Conservation (phyloP, 192 early-diverging fungal species). For the Backusella australiensis region DNA sequence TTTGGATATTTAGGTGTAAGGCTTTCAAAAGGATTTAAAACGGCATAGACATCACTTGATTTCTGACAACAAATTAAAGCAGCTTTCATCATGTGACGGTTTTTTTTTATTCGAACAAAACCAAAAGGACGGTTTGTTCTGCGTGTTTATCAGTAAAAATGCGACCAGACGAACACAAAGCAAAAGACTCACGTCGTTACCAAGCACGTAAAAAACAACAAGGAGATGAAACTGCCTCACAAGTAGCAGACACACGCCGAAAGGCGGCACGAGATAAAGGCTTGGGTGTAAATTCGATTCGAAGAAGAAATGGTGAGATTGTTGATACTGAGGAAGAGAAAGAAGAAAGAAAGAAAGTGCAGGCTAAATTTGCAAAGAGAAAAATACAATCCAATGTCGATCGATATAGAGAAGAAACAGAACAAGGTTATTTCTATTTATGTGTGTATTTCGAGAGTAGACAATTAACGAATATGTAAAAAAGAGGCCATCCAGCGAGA, state of each 20-base stretch:
- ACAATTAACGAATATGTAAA: not conserved
- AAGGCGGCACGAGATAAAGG: slow-evolving; percentile 19
- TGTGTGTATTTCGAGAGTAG: not conserved
- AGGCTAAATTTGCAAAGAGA: slow-evolving; percentile 21
- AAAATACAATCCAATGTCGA: slow-evolving; percentile 26
- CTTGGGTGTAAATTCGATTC: slow-evolving; percentile 20
- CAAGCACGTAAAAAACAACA: slow-evolving; percentile 27
- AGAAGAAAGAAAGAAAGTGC: not conserved
- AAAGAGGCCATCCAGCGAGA: slow-evolving; percentile 15
- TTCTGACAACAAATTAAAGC: no score
- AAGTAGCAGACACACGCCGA: slow-evolving; percentile 17
- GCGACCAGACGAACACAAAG: slow-evolving; percentile 37
- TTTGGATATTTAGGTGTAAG: no score
- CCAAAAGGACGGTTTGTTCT: not conserved
- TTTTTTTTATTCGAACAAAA: not conserved
- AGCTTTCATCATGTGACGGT: no score
- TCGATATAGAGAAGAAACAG: slow-evolving; percentile 26
- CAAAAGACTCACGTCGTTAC: slow-evolving; percentile 30
- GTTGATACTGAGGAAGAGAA: not conserved
- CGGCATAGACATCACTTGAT: no score
- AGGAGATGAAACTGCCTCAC: slow-evolving; percentile 21
- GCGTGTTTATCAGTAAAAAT: slow-evolving; percentile 1
- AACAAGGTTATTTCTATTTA: slow-evolving; percentile 16
- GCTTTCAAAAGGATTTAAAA: no score
- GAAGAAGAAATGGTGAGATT: slow-evolving; percentile 29